Conservation (phyloP, 352 stramenopile genomes). For the Globisporangium takayamanum region DNA sequence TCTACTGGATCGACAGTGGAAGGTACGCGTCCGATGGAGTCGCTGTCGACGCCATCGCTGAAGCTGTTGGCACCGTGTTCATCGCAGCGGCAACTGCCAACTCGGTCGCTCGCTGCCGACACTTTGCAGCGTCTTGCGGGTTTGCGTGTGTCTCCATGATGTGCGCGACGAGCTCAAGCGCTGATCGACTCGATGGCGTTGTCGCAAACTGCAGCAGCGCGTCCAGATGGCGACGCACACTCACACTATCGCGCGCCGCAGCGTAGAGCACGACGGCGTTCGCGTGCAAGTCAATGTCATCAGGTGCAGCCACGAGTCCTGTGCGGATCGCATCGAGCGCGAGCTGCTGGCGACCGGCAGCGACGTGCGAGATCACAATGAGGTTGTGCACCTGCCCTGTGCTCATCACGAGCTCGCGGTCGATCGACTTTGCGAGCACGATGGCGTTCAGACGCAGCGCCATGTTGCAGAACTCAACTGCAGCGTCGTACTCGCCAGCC, state of each 20-base stretch:
- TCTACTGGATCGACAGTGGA: background rate
- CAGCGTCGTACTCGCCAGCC: conserved; percentile 23
- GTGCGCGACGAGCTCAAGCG: conserved; percentile 15
- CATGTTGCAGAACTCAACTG: conserved; percentile 16
- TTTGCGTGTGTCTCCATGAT: conserved; percentile 6
- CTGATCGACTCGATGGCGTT: conserved; percentile 8
- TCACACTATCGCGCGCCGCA: conserved; percentile 11
- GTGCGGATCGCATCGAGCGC: conserved; percentile 27
- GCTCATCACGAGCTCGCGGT: conserved; percentile 32
- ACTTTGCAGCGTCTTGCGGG: background rate
- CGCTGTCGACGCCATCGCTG: background rate
- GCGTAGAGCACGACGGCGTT: conserved; percentile 39
- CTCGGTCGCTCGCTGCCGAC: background rate
- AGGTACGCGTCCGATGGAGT: background rate
- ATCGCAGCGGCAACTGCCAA: background rate
- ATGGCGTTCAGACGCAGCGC: conserved; percentile 26
- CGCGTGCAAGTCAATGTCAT: conserved; percentile 35
- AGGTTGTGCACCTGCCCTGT: conserved; percentile 40
- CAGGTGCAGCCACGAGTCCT: conserved; percentile 28
- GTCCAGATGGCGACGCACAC: conserved; percentile 20
- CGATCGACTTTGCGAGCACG: conserved; percentile 26
- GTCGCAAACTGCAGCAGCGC: conserved; percentile 17
- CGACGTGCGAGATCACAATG: conserved; percentile 25
- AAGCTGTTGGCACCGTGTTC: background rate
- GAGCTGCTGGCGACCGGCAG: conserved; percentile 18